Evolutionary conservation across 345 rosid genomes (phyloP).

Genomic region (Salix brachista): DNA sequence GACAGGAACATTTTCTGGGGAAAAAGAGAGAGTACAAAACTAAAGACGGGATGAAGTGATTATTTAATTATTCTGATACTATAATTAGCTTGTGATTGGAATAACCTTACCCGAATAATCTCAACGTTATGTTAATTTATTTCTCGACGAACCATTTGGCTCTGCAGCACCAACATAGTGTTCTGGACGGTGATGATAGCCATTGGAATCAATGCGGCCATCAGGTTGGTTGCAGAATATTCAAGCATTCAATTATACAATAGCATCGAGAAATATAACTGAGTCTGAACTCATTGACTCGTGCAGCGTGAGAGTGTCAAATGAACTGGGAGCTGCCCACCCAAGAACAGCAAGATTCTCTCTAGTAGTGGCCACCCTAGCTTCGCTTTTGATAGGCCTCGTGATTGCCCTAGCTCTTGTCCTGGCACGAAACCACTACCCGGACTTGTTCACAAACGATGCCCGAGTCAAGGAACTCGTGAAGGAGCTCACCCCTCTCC

Average conservation of each 20-base stretch:
- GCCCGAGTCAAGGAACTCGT: slow-evolving; percentile 3
- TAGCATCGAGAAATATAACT: not conserved
- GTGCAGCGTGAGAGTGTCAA: slow-evolving; percentile 18
- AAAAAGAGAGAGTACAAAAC: too few relatives aligned
- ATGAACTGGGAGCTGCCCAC: slow-evolving; percentile 18
- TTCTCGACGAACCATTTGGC: not conserved
- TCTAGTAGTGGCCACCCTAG: not conserved
- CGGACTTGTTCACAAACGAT: slow-evolving; percentile 1
- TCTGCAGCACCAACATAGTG: slow-evolving; percentile 16
- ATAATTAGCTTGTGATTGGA: too few relatives aligned
- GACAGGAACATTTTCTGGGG: not conserved
- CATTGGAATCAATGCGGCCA: slow-evolving; percentile 24
- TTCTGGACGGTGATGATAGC: slow-evolving; percentile 17
- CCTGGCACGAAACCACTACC: slow-evolving; percentile 1
- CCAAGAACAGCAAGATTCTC: slow-evolving; percentile 18
- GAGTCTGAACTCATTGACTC: not conserved
- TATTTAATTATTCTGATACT: too few relatives aligned
- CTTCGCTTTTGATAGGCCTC: slow-evolving; percentile 15
- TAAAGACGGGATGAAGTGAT: too few relatives aligned
- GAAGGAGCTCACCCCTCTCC: slow-evolving; percentile 11
- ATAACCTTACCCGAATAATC: too few relatives aligned
- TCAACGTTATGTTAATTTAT: too few relatives aligned
- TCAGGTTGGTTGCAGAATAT: slow-evolving; percentile 8
- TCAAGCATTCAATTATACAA: too few relatives aligned
- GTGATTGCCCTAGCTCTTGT: not conserved